Conservation (phyloP, 116 monocot genomes). For the Iris pallida region DNA sequence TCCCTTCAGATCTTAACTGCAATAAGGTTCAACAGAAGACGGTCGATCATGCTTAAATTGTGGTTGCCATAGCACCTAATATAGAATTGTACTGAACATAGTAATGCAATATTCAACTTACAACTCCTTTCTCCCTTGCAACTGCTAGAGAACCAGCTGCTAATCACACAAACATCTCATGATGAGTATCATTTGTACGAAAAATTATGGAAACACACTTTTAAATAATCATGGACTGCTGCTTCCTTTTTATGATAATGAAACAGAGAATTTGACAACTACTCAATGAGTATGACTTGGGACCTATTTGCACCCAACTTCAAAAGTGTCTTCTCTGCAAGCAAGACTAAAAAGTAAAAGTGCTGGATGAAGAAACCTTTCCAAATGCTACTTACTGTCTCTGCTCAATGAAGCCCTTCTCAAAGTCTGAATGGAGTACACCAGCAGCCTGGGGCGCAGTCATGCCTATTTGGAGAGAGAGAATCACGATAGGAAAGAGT, state of each 20-base stretch:
- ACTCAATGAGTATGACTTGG: no score
- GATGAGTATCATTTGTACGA: not conserved
- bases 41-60: no score
- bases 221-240: no score
- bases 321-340: no score
- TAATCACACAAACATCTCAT: constrained; percentile 12
- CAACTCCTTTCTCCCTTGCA: constrained; percentile 96
- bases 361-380: no score
- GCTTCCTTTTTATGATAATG: no score
- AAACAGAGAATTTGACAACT: no score
- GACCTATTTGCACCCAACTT: no score
- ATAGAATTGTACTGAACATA: not conserved
- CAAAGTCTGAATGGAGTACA: constrained; percentile 97
- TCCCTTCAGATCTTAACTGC: constrained; percentile 89
- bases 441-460: constrained; percentile 99
- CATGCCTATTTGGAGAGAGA: constrained; percentile 56
- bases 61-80: no score
- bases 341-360: no score
- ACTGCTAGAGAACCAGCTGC: constrained; percentile 85
- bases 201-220: not conserved
- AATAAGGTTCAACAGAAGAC: not conserved
- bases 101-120: constrained; percentile 41
- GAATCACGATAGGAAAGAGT: no score
- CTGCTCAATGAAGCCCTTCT: constrained; percentile 99
- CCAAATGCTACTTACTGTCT: constrained; percentile 62